These are phyloP conservation scores for Orbilia javanica DNA, from an alignment of 2,329 filamentous ascomycete species.

Conservation along the genomic window DNA sequence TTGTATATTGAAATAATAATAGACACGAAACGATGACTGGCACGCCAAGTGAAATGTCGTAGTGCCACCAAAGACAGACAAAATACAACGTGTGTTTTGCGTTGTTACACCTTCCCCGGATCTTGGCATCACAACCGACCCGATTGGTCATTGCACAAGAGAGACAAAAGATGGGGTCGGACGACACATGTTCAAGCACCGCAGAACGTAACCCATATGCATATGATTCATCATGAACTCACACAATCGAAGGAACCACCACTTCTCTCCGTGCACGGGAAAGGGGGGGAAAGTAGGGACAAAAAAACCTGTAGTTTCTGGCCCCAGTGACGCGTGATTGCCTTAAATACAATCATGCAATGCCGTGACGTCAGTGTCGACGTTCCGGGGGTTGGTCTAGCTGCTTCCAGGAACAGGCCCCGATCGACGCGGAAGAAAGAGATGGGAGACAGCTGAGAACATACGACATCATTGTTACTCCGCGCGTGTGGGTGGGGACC, in stretches of 20 bases:
- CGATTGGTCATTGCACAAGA: not conserved
- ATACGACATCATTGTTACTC: slow-evolving; percentile 29
- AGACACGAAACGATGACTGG: too few species aligned
- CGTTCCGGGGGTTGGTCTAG: slow-evolving; percentile 16
- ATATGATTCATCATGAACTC: slow-evolving; percentile 8
- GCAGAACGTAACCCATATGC: too few species aligned
- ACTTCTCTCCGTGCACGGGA: not conserved
- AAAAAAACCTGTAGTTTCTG: slow-evolving; percentile 4
- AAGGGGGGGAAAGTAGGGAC: too few species aligned
- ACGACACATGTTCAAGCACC: not conserved
- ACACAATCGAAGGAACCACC: not conserved
- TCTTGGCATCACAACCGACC: not conserved
- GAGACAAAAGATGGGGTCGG: too few species aligned
- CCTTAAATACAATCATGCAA: not conserved
- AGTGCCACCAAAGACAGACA: too few species aligned
- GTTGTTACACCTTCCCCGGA: not conserved
- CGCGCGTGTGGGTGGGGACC: not conserved
- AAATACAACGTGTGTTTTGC: slow-evolving; percentile 7
- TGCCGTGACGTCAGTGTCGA: slow-evolving; percentile 27
- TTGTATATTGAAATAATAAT: too few species aligned
- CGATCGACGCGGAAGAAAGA: slow-evolving; percentile 15
- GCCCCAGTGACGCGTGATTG: not conserved
- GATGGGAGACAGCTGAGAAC: not conserved
- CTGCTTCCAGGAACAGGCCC: slow-evolving; percentile 21
- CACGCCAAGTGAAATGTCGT: too few species aligned